A percentile compares a stretch with the other conserved stretches of the same genome.
Conservation (phyloP, 345 rosid species). For the Eucalyptus victrix region DNA sequence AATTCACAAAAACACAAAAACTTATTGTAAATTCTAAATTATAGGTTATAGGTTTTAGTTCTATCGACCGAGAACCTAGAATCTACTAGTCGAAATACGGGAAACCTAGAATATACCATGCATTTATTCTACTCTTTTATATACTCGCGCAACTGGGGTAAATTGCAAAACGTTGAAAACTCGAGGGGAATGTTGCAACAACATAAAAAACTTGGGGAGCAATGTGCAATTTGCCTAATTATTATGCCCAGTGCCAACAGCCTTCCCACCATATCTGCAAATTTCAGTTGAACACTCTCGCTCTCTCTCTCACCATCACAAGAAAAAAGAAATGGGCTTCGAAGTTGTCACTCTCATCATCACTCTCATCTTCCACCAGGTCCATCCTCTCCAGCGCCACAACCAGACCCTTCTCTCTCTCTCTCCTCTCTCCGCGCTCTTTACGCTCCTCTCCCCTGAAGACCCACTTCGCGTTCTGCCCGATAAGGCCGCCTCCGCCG, state of each 20-base stretch:
- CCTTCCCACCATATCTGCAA: background rate
- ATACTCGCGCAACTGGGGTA: accelerated
- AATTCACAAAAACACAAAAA: too few species aligned
- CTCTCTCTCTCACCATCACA: background rate
- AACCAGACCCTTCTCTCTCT: background rate
- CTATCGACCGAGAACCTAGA: too few species aligned
- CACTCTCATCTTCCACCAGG: constrained; percentile 11
- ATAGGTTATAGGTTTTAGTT: too few species aligned
- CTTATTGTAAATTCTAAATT: too few species aligned
- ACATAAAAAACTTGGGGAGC: background rate
- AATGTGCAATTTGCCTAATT: background rate
- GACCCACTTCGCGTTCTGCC: background rate
- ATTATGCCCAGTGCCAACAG: too few species aligned
- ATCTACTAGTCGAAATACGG: too few species aligned
- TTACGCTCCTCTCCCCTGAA: background rate
- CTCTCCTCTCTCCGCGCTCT: background rate
- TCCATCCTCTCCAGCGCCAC: background rate
- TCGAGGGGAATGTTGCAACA: background rate
- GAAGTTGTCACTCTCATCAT: constrained; percentile 15
- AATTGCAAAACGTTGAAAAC: background rate
- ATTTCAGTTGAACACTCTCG: background rate
- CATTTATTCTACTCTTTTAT: background rate
- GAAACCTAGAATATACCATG: too few species aligned
- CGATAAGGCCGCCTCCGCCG: background rate
- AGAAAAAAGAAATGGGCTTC: constrained; percentile 16